phyloP scores from a whole-genome alignment of 345 rosid species.

The Corchorus capsularis region DNA sequence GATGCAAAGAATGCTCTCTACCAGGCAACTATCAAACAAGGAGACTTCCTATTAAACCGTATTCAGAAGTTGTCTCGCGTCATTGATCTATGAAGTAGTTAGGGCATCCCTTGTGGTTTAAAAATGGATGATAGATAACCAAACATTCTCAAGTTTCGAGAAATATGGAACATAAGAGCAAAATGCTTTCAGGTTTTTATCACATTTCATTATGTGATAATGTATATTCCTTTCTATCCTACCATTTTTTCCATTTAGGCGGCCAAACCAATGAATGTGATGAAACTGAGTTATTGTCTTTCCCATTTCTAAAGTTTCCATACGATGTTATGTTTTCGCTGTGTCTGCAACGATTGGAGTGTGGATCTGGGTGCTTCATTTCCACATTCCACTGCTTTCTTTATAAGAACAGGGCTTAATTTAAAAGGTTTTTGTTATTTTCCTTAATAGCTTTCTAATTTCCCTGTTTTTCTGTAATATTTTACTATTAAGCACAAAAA shows the following conservation, averaged over 20 bases:
- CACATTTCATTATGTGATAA: not conserved
- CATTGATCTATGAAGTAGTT: constrained; percentile 69
- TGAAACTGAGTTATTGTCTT: not conserved
- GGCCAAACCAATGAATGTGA: not conserved
- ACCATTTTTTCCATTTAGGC: not conserved
- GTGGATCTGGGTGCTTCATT: not conserved
- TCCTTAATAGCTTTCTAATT: too few relatives aligned
- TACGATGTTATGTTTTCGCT: not conserved
- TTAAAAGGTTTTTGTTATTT: too few relatives aligned
- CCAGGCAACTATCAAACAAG: constrained; percentile 98
- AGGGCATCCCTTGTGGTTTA: constrained; percentile 7
- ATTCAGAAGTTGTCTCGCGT: constrained; percentile 98
- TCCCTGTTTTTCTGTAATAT: too few relatives aligned
- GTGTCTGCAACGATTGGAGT: not conserved
- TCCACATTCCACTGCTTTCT: not conserved
- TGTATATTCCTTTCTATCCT: not conserved
- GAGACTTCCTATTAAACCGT: constrained; percentile 91
- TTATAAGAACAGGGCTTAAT: not conserved
- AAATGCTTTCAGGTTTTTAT: not conserved
- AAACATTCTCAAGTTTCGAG: constrained; percentile 2
- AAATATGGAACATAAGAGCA: not conserved
- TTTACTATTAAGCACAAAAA: too few relatives aligned
- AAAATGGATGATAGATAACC: constrained; percentile 1
- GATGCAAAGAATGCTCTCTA: constrained; percentile 98
- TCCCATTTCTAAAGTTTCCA: not conserved